These are phyloP conservation scores for Cercis canadensis DNA, from an alignment of 306 rosid genomes.

Conservation along the genomic window DNA sequence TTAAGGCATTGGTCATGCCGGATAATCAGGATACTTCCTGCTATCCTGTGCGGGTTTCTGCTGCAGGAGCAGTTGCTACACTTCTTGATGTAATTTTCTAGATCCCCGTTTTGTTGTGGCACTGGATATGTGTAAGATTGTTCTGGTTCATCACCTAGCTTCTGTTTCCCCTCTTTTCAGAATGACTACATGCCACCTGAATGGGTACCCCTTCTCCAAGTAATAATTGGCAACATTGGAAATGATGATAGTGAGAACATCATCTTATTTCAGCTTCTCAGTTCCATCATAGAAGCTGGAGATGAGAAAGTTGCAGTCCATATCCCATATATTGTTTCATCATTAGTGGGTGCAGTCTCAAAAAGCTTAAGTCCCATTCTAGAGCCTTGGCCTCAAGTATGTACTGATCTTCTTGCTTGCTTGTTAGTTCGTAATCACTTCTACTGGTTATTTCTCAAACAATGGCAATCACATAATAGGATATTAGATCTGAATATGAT, in stretches of 20 bases:
- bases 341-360: conserved; percentile 68
- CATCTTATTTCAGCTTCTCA: conserved; percentile 75
- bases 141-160: conserved; percentile 36
- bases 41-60: conserved; percentile 88
- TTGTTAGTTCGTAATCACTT: conserved; percentile 34
- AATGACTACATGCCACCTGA: conserved; percentile 88
- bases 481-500: conserved; percentile 19
- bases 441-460: conserved; percentile 19
- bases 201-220: conserved; percentile 90
- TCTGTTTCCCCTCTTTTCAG: conserved; percentile 57
- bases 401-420: conserved; percentile 32
- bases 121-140: conserved; percentile 1
- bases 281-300: conserved; percentile 79
- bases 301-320: conserved; percentile 77
- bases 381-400: conserved; percentile 93
- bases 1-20: conserved; percentile 73
- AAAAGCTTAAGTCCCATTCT: conserved; percentile 54
- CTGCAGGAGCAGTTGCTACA: conserved; percentile 81
- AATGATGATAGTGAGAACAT: conserved; percentile 71
- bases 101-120: conserved; percentile 32
- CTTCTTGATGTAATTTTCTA: conserved; percentile 76
- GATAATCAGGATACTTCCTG: conserved; percentile 64
- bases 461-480: conserved; percentile 7
- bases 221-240: conserved; percentile 64
- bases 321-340: conserved; percentile 66